Base-by-base conservation (phyloP, 2,329 filamentous ascomycete species). In the Chrysoporthe cubensis region DNA sequence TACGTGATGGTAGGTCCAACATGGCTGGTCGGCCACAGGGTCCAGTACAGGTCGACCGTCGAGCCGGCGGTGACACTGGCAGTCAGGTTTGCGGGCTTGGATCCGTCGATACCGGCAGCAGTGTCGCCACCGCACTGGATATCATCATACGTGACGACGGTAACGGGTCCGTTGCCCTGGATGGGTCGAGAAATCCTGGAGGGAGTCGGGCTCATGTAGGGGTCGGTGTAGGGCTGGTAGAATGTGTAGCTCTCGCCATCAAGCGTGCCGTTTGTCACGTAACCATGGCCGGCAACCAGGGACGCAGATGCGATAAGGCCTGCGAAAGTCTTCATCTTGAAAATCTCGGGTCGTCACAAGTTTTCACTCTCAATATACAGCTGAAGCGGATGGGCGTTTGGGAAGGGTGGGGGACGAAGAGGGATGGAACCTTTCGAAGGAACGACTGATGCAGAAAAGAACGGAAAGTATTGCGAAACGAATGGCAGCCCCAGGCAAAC, bases 81-180 rank as follows among this genome's bases (percentile, higher is more conserved):
- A 68, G 86, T 83, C 0, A 89, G 80, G 6, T 82, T 76, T 2
- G 86, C 87, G 5, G 86, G 86, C 32, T 76, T 74, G 4, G 84
- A 84, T 21, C 83, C 85, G 4, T 76, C 73, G 68, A 79, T 74
- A n/a, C 84, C 84, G 9, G 82, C 82, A n/a, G 78, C 84, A 8
- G 81, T 78, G 64, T 82, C 85, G 37, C 85, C 84, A 54, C 83
- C 83, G 76, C 87, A 89, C 75, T 88, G 85, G 13, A 89, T 67
- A 69, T 88, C 87, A 64, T 82, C 78, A 14, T 80, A 78, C 1
- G 80, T 81, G 8, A 88, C 74, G 66, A 88, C 83, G 66, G 84
- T 76, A 32, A 89, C 82, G 0, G 87, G 86, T 3, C 87, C 86
- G 75, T 88, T 88, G 48, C 86, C 86, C 67, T 84, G 81, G 66